Evolutionary conservation across 179 eudicot species (phyloP), one percentile per base, ranked within the genome.

Genomic region (Camellia oleifera): DNA sequence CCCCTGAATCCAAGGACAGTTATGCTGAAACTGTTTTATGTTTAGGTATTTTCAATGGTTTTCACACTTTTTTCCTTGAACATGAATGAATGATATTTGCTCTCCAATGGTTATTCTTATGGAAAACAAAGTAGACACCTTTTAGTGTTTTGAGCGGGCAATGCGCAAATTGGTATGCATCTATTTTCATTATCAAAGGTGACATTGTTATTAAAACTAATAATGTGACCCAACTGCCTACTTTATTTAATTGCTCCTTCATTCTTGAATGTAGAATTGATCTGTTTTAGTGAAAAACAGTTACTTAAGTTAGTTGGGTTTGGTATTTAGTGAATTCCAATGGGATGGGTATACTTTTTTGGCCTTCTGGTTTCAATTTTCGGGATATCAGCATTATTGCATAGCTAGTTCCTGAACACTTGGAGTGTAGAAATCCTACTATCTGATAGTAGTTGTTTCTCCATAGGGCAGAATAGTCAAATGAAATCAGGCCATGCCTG

Each of bases 21-120:
- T 71, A 4, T 69, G n/a, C 20, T 6, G 53, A 53, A 60, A 45
- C 42, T 14, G 9, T 71, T 48, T 20, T 60, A 48, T 32, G n/a
- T 62, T 46, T 32, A 26, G 15, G 12, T 12, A 40, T 53, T 42
- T 48, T 32, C 40, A 32, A 32, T 11, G 44, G 18, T 74, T 75
- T 66, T 52, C 54, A 32, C 63, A 58, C 20, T 80, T 74, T 50
- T 46, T 20, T 77, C 69, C 50, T 81, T 76, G 67, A 78, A 66
- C 88, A 96, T 97, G 99, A 81, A 96, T 96, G 99, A 94, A 89
- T 74, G 99, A 96, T 87, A 91, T 96, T 80, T 96, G 99, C 86
- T 96, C 98, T 81, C 98, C 99, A 78, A 96, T 96, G 97, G 83
- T 91, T 73, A 91, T 94, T 85, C 97, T 96, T 70, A 82, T 94